Percentiles rank a stretch among this genome's conserved stretches.
These are phyloP conservation scores for Botryosphaeria dothidea DNA, from an alignment of 2,329 filamentous ascomycete species.

Conservation along the genomic window DNA sequence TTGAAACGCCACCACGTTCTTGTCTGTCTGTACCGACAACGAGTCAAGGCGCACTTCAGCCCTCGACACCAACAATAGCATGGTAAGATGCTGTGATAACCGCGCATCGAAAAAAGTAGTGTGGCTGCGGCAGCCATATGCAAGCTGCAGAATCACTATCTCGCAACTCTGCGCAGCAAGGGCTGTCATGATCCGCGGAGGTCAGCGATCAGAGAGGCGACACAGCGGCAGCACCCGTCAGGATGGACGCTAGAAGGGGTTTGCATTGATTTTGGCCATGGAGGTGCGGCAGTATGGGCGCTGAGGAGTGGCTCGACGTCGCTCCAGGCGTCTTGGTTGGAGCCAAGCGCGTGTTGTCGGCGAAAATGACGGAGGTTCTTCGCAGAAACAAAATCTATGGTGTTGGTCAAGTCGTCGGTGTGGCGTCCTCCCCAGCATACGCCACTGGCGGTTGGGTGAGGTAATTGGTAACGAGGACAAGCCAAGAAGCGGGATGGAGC, in stretches of 20 bases:
- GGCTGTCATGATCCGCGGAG: background rate
- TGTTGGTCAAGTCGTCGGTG: background rate
- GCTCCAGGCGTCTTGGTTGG: background rate
- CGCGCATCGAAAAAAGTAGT: background rate
- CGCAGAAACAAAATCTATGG: constrained; percentile 3
- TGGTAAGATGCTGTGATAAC: background rate
- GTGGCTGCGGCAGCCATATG: background rate
- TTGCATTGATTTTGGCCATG: background rate
- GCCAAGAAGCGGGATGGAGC: background rate
- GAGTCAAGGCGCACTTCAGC: background rate
- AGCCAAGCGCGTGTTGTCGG: background rate
- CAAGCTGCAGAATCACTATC: background rate
- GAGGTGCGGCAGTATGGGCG: background rate
- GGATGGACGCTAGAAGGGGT: background rate
- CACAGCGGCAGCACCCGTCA: background rate
- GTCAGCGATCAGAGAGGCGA: background rate
- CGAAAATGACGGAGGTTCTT: constrained; percentile 6
- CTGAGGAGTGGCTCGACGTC: background rate
- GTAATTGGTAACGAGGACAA: background rate
- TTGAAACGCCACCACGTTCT: background rate
- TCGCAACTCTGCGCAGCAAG: background rate
- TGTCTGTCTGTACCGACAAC: background rate
- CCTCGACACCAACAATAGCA: constrained; percentile 2
- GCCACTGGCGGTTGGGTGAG: background rate
- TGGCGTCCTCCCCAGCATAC: background rate